These are phyloP conservation scores for Metschnikowia koreensis DNA, from an alignment of 805 yeast species.

Conservation along the genomic window DNA sequence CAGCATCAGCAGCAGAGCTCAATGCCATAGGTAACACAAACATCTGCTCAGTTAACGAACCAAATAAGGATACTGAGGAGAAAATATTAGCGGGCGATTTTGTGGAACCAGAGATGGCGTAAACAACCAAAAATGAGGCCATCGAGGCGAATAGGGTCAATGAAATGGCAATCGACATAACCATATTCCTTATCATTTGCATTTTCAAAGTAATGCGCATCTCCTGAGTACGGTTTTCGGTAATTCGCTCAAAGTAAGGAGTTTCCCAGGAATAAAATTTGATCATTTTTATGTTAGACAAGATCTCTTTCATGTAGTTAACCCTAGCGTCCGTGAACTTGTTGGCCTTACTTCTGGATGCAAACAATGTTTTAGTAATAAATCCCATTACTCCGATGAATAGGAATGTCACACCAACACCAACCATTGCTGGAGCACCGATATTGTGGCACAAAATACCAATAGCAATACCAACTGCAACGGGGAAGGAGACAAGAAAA, in stretches of 20 bases:
- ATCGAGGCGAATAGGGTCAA: constrained; percentile 72
- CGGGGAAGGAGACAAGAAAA: constrained; percentile 60
- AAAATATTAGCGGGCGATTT: constrained; percentile 61
- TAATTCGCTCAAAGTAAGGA: constrained; percentile 62
- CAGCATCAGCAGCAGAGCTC: constrained; percentile 66
- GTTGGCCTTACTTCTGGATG: constrained; percentile 55
- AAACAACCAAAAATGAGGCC: constrained; percentile 45
- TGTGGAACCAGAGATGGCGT: constrained; percentile 25
- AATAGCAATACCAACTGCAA: constrained; percentile 59
- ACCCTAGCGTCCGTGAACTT: constrained; percentile 75
- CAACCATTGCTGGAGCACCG: constrained; percentile 73
- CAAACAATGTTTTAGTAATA: constrained; percentile 50
- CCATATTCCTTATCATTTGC: constrained; percentile 60
- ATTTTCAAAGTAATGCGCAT: constrained; percentile 58
- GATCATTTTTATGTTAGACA: constrained; percentile 74
- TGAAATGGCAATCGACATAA: constrained; percentile 60
- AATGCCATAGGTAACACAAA: constrained; percentile 70
- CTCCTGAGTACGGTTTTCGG: constrained; percentile 58
- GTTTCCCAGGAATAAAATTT: constrained; percentile 91
- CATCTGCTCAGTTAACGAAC: constrained; percentile 58
- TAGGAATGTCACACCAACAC: constrained; percentile 55
- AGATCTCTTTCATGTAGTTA: constrained; percentile 70
- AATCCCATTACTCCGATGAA: constrained; percentile 48
- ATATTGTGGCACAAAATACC: constrained; percentile 63
- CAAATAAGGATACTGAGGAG: constrained; percentile 68